Conservation (phyloP, 495 filamentous ascomycete species). For the Baudoinia panamericana region DNA sequence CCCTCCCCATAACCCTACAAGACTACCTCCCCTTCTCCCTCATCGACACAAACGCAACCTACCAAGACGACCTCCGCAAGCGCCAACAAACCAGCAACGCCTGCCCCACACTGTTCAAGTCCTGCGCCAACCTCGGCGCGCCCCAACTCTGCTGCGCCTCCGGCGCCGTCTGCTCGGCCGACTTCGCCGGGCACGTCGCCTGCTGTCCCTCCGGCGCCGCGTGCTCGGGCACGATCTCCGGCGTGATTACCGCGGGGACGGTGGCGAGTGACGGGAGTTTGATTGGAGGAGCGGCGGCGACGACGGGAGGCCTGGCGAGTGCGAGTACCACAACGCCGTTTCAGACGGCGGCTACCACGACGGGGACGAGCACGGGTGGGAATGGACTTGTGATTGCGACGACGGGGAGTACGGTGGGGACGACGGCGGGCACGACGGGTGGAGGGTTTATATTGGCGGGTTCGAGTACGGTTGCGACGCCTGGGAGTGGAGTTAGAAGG, state of each 20-base stretch:
- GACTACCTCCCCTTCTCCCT: neutral
- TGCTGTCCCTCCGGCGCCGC: conserved; percentile 50
- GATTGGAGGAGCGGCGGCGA: conserved; percentile 3
- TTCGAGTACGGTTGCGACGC: conserved; percentile 14
- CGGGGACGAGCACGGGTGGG: neutral
- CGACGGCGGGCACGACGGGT: neutral
- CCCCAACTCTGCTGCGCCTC: conserved; percentile 43
- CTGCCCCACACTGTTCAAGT: conserved; percentile 41
- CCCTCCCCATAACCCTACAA: conserved; percentile 1
- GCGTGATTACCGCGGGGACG: conserved; percentile 18
- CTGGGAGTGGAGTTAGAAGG: conserved; percentile 7
- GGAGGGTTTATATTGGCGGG: conserved; percentile 9
- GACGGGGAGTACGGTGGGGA: neutral
- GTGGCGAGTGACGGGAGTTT: conserved; percentile 11
- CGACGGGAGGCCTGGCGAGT: neutral
- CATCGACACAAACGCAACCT: neutral
- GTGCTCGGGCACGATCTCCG: conserved; percentile 47
- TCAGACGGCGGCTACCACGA: neutral
- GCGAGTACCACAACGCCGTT: conserved; percentile 1
- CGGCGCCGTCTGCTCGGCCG: conserved; percentile 42
- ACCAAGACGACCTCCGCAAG: neutral
- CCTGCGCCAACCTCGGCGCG: conserved; percentile 39
- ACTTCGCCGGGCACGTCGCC: conserved; percentile 47
- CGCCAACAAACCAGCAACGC: conserved; percentile 4
- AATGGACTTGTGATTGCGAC: conserved; percentile 10